phyloP scores from a whole-genome alignment of 202 grass and related monocot genomes.

The Zizania palustris region DNA sequence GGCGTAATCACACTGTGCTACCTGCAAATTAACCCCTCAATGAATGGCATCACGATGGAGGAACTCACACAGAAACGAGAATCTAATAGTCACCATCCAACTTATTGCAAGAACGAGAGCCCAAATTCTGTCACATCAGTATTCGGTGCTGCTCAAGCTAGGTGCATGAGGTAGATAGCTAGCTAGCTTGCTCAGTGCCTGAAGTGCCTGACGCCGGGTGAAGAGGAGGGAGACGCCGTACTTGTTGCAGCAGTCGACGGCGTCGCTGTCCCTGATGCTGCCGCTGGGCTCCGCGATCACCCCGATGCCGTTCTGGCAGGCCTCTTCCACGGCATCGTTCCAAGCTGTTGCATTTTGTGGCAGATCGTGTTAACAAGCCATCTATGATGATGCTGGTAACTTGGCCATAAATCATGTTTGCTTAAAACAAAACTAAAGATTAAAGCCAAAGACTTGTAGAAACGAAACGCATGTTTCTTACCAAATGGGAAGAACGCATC shows the following conservation, averaged over 20 bases:
- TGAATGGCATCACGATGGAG: too few species aligned
- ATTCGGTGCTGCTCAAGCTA: too few species aligned
- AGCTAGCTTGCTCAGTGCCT: constrained; percentile 57
- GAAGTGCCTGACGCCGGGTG: constrained; percentile 86
- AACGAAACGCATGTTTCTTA: constrained; percentile 26
- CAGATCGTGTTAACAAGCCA: neutral
- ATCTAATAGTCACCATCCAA: too few species aligned
- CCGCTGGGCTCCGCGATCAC: constrained; percentile 81
- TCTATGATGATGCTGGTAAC: neutral
- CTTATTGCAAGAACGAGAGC: neutral
- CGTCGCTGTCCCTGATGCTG: constrained; percentile 82
- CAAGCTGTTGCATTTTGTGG: constrained; percentile 52
- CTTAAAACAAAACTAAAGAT: neutral
- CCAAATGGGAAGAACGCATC: constrained; percentile 99
- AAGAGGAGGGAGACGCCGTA: constrained; percentile 87
- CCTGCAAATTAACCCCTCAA: too few species aligned
- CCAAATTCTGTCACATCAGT: neutral
- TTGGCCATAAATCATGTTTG: neutral
- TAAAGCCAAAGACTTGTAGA: neutral
- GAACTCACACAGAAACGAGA: too few species aligned
- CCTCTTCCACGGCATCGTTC: constrained; percentile 91
- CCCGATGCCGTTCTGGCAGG: constrained; percentile 62
- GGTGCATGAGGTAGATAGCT: too few species aligned
- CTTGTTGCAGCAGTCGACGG: constrained; percentile 87
- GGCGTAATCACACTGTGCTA: too few species aligned